Evolutionary conservation across 805 yeast genomes (phyloP), one percentile per base, ranked within the genome.

Genomic region (Wickerhamomyces queroliae): DNA sequence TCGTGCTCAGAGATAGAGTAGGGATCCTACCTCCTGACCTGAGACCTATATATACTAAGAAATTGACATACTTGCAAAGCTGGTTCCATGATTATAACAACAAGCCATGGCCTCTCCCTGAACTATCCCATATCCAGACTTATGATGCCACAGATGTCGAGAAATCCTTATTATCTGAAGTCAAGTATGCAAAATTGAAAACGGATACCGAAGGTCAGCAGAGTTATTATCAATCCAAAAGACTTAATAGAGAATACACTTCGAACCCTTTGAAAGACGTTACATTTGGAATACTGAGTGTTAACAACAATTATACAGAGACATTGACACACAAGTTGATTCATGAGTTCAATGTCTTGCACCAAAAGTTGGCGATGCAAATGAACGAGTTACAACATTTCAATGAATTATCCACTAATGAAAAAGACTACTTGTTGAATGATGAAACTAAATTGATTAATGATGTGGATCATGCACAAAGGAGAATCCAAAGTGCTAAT

Each of bases 21-120:
- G 98, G 98, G 7, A 74, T 74, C 35, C 58, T 91, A 33, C 93
- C 96, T 2, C 82, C 88, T 0, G 93, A 81, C 52, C 58, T 88
- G 35, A 70, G 84, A 55, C 90, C 93, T 13, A 75, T 85, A 17
- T 87, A 83, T 58, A 67, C 76, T 29, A 81, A 80, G 47, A 74
- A 81, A 41, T 67, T 89, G 46, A 67, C 69, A 7, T 84, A 76
- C 51, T 64, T 90, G 37, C 62, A 67, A 2, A 71, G 70, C 25
- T 88, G 90, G 80, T 64, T 87, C 25, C 67, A 67, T 30, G 62
- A 73, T 32, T 65, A 61, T 5, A 42, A 47, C 15, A 43, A 58
- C 19, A 45, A 42, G 6, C 66, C 73, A 7, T 89, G 95, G 95
- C 91, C 90, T 4, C 63, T 89, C 32, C 93, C 95, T 0, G 86